Base-by-base conservation (phyloP, 345 rosid genomes). In the Turnera subulata region DNA sequence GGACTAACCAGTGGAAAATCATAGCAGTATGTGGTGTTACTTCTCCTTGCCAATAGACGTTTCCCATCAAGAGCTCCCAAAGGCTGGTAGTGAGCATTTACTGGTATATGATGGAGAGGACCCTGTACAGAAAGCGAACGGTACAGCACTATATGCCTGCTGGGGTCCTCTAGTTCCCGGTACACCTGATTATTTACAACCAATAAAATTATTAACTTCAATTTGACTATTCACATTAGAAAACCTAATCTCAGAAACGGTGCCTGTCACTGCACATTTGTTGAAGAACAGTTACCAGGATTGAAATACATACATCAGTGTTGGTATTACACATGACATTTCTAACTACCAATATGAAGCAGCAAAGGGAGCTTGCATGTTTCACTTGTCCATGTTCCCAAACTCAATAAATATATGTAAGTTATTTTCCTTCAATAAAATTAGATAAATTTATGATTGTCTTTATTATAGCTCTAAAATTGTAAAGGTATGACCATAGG, bases 1-100 rank as follows among this genome's bases (percentile, higher is more conserved):
- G 35, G 58, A 67, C 97, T 74, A 46, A 94, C 97, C 87, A 90
- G 66, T 35, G 97, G 99, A 64, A 94, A 94, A 74, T 94, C 99
- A 61, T 94, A 82, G 86, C 99, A 94, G 62, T 94, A 90, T 39
- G 99, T 94, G 46, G 99, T 88, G 75, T 63, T 83, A 67, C 75
- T 88, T 63, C 66, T 82, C 82, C 99, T 87, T 55, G 99, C 97
- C 6, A 73, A 21, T 55, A 94, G 77, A 47, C 99, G 97, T 76
- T 88, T 81, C 58, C 80, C 76, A 69, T 88, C 96, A 50, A 94
- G 80, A 74, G 72, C 73, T 71, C 75, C 85, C 68, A 94, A 64
- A 59, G 96, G 82, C 72, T 77, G 91, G 70, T 94, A 84, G 23
- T 78, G 82, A 25, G 76, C 77, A 68, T 74, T 82, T 49, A 85